Percentiles rank a stretch among this genome's conserved stretches.
Evolutionary conservation across 2,329 filamentous ascomycete genomes (phyloP).

Genomic region (Aureobasidium sp.): DNA sequence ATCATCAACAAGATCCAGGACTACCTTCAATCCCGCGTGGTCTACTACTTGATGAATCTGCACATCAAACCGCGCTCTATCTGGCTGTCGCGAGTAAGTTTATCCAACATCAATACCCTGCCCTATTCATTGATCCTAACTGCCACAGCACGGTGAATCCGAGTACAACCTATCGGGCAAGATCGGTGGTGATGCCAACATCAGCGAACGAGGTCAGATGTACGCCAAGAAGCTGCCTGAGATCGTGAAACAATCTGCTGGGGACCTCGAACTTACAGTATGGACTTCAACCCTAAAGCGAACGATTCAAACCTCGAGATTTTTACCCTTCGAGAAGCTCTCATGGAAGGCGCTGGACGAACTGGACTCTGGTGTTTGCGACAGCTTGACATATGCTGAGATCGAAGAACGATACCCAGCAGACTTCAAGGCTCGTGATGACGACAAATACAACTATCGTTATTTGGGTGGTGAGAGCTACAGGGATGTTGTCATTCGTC

Average conservation of each 20-base stretch:
- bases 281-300: conserved; percentile 73
- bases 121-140: neutral
- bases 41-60: conserved; percentile 97
- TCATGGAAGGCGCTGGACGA: conserved; percentile 99
- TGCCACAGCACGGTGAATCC: conserved; percentile 72
- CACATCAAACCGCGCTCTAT: conserved; percentile 96
- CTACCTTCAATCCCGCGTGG: conserved; percentile 90
- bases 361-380: conserved; percentile 91
- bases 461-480: conserved; percentile 95
- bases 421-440: conserved; percentile 90
- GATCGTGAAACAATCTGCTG: conserved; percentile 76
- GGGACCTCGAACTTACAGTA: conserved; percentile 64
- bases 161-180: conserved; percentile 83
- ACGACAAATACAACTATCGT: conserved; percentile 99
- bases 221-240: conserved; percentile 82
- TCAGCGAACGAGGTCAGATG: conserved; percentile 78
- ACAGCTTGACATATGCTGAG: conserved; percentile 91
- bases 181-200: conserved; percentile 84
- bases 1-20: conserved; percentile 98
- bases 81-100: conserved; percentile 76
- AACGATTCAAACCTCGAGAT: conserved; percentile 85
- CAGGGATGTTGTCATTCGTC: conserved; percentile 91
- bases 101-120: neutral
- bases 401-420: conserved; percentile 88
- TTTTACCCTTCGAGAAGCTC: conserved; percentile 86